Evolutionary conservation across 805 yeast genomes (phyloP).

Genomic region (Wickerhamiella hasegawae): DNA sequence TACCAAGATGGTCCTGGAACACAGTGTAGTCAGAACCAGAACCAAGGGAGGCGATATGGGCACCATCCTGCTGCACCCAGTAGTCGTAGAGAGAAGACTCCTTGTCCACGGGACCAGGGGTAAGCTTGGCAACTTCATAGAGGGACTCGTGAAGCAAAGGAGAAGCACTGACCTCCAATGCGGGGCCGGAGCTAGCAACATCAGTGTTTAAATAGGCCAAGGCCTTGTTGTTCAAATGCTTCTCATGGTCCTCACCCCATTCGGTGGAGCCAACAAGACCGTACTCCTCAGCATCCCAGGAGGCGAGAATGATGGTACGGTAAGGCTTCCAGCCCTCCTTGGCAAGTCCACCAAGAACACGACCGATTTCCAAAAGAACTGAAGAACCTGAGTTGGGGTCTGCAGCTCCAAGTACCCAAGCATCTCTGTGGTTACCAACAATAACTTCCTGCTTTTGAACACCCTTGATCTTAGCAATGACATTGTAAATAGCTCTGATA

Average conservation of each 20-base stretch:
- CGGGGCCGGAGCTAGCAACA: constrained; percentile 42
- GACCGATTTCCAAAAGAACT: constrained; percentile 43
- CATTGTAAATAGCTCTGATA: constrained; percentile 45
- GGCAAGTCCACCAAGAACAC: constrained; percentile 37
- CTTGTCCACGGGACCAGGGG: constrained; percentile 30
- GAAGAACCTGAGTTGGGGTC: constrained; percentile 71
- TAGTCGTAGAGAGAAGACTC: constrained; percentile 1
- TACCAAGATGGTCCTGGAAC: constrained; percentile 27
- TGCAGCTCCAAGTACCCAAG: constrained; percentile 70
- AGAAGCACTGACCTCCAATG: constrained; percentile 36
- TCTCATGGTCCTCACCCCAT: constrained; percentile 46
- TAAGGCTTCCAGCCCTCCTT: constrained; percentile 55
- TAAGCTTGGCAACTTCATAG: constrained; percentile 27
- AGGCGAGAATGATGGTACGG: constrained; percentile 50
- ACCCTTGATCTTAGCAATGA: constrained; percentile 47
- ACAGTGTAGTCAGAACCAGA: constrained; percentile 53
- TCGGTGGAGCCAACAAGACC: constrained; percentile 68
- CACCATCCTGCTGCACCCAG: constrained; percentile 9
- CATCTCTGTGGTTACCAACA: constrained; percentile 65
- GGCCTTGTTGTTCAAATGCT: constrained; percentile 31
- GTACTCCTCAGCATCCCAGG: constrained; percentile 73
- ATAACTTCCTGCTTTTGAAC: constrained; percentile 37
- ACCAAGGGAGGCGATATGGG: constrained; percentile 35
- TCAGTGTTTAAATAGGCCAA: constrained; percentile 59
- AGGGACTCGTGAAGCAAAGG: constrained; percentile 40